These are phyloP conservation scores for Alternaria ventricosa DNA, from an alignment of 2,329 filamentous ascomycete species.

Conservation along the genomic window DNA sequence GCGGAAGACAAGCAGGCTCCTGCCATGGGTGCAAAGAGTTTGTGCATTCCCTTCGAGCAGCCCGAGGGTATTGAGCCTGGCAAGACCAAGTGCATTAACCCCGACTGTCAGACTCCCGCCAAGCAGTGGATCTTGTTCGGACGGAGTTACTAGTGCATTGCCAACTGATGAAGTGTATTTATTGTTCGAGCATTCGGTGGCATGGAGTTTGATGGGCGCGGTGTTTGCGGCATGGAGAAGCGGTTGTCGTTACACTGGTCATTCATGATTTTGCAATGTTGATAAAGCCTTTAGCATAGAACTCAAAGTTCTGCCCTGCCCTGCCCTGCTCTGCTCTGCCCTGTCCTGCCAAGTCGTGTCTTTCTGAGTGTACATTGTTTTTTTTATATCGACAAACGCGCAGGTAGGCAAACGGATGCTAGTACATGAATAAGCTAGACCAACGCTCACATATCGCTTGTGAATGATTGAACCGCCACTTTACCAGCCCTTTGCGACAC, in stretches of 20 bases:
- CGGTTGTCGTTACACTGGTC: constrained; percentile 6
- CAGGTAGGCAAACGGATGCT: not conserved
- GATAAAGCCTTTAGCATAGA: constrained; percentile 3
- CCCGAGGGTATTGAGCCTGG: constrained; percentile 78
- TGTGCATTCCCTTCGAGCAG: constrained; percentile 86
- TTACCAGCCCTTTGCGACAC: not conserved
- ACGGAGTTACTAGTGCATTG: constrained; percentile 49
- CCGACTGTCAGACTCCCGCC: constrained; percentile 77
- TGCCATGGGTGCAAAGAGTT: constrained; percentile 76
- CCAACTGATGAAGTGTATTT: not conserved
- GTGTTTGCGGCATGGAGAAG: constrained; percentile 18
- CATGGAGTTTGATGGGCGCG: constrained; percentile 27
- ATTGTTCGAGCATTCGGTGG: constrained; percentile 27
- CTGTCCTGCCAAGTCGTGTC: not conserved
- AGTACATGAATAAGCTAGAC: not conserved
- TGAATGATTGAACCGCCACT: not conserved
- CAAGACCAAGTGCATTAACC: constrained; percentile 90
- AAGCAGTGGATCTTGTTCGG: constrained; percentile 95
- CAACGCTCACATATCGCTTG: not conserved
- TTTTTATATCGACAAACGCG: not conserved
- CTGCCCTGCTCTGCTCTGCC: not conserved
- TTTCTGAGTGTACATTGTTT: not conserved
- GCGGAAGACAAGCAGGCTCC: constrained; percentile 75
- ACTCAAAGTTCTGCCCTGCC: constrained; percentile 1
- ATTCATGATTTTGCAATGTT: constrained; percentile 9